A percentile compares a stretch with the other conserved stretches of the same genome.
Evolutionary conservation across 2,329 filamentous ascomycete species (phyloP).

Genomic region (Dactylellina haptotyla): DNA sequence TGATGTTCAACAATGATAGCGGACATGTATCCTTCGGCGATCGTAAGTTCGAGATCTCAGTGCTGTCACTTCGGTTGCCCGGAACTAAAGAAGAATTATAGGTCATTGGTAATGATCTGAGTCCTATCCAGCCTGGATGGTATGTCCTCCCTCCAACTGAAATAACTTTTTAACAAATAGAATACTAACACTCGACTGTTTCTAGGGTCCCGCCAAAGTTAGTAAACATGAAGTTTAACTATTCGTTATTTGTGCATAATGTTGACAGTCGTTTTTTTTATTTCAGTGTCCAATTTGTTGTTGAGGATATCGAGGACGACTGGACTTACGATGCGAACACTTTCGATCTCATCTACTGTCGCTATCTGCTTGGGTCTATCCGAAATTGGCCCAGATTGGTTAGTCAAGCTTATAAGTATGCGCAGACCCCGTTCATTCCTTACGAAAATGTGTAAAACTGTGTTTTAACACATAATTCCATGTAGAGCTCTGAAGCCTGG

Average conservation of each 20-base stretch:
- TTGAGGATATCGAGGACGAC: constrained; percentile 56
- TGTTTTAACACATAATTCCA: too few species aligned
- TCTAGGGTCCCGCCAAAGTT: constrained; percentile 45
- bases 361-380: constrained; percentile 69
- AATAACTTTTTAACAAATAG: background rate
- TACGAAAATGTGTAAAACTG: too few species aligned
- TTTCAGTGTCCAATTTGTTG: constrained; percentile 55
- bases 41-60: constrained; percentile 43
- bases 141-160: constrained; percentile 9
- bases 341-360: constrained; percentile 59
- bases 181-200: background rate
- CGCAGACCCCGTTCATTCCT: too few species aligned
- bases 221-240: background rate
- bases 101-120: constrained; percentile 59
- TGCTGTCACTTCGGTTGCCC: background rate
- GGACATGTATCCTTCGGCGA: constrained; percentile 57
- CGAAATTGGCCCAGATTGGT: constrained; percentile 69
- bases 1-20: constrained; percentile 47
- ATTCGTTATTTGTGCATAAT: too few species aligned
- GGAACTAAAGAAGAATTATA: background rate
- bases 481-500: constrained; percentile 36
- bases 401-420: constrained; percentile 60
- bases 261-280: background rate
- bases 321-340: constrained; percentile 57
- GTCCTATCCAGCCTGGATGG: constrained; percentile 58